A percentile compares a stretch with the other conserved stretches of the same genome.
Evolutionary conservation across 2,329 filamentous ascomycete genomes (phyloP).

Genomic region (Coniochaeta hoffmannii): DNA sequence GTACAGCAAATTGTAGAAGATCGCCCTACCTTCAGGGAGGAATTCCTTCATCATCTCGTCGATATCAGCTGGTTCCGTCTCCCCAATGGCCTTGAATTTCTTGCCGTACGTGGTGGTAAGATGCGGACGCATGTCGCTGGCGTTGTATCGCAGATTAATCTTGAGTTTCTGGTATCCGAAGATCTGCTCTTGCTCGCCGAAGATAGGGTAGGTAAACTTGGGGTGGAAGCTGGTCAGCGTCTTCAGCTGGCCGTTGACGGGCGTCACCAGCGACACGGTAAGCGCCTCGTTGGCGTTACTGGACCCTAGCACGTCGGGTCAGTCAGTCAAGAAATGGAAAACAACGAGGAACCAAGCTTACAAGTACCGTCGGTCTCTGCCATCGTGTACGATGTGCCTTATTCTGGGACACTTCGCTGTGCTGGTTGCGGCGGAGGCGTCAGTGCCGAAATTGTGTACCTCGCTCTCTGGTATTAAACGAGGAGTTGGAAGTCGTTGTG

Average conservation of each 20-base stretch:
- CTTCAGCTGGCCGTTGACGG: conserved; percentile 38
- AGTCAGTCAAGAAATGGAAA: conserved; percentile 5
- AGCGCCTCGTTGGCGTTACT: conserved; percentile 55
- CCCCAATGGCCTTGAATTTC: conserved; percentile 62
- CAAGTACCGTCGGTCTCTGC: not conserved
- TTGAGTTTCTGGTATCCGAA: conserved; percentile 81
- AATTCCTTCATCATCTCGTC: conserved; percentile 55
- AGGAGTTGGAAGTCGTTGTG: too few species aligned
- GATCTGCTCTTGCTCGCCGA: conserved; percentile 86
- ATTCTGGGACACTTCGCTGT: not conserved
- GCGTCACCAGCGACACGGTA: conserved; percentile 50
- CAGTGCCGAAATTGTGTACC: too few species aligned
- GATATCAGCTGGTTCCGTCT: conserved; percentile 63
- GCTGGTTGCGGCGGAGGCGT: too few species aligned
- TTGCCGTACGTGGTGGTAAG: conserved; percentile 63
- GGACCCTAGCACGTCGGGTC: conserved; percentile 40
- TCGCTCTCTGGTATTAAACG: too few species aligned
- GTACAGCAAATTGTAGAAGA: not conserved
- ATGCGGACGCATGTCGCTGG: conserved; percentile 70
- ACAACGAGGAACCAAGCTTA: not conserved
- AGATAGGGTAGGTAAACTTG: conserved; percentile 83
- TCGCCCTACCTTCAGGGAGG: conserved; percentile 55
- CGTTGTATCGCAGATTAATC: conserved; percentile 62
- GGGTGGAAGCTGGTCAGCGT: conserved; percentile 69
- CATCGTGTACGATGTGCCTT: not conserved